Base-by-base conservation (phyloP, 352 stramenopile genomes). In the Nothophytophthora sp. region DNA sequence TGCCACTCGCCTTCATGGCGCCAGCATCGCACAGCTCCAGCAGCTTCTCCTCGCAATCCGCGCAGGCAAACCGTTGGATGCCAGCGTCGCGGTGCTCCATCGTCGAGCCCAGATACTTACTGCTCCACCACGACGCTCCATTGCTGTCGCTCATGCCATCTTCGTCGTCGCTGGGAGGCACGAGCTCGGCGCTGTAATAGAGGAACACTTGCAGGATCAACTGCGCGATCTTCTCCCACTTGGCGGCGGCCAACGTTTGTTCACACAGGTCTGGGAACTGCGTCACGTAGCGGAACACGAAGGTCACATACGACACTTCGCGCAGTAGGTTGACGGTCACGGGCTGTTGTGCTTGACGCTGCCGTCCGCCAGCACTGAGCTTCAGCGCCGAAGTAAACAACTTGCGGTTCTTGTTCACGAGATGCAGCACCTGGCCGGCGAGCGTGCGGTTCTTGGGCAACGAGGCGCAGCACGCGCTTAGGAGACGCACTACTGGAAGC, bases 161-260 rank as follows among this genome's bases (percentile, higher is more conserved):
- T 30, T 39, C 16, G 18, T 73, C 60, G n/a, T 76, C 69, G 12
- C 57, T 55, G 6, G 62, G 56, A 19, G 81, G 76, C 20, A 75
- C 49, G n/a, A 91, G 52, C 43, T 88, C 74, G 0, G 61, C 63
- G 15, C 73, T 76, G 49, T 79, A 91, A 33, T 84, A 70, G 38
- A 90, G 56, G 37, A 90, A 86, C 7, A 81, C 66, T 8, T 85
- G 76, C 10, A 94, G 58, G 44, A 92, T 61, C 10, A 73, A 50
- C 33, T 92, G 81, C 20, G 81, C 60, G 39, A 92, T 79, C 55
- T 92, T 92, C 37, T 81, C 79, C 77, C 81, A 91, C 49, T 92
- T 92, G 24, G 68, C 65, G 6, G 54, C 41, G 10, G 60, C 71
- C 18, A 94, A 49, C 30, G 74, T 70, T 66, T 84, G 63, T 19